Evolutionary conservation across 2,329 filamentous ascomycete species (phyloP), one percentile per base, ranked within the genome.

Genomic region (Coleophoma crateriformis): DNA sequence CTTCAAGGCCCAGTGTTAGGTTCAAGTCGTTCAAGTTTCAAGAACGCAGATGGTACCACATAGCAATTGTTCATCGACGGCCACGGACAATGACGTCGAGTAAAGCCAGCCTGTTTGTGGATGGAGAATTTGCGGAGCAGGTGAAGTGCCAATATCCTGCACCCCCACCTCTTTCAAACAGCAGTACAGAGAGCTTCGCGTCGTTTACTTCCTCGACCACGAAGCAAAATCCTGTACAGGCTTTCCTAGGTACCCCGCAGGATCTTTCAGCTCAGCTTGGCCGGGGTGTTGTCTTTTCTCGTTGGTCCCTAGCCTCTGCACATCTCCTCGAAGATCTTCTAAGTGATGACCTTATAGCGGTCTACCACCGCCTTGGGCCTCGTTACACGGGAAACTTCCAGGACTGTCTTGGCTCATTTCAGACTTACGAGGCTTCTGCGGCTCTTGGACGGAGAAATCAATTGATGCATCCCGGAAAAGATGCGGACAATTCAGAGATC

Each of bases 311-410:
- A 50, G 91, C 90, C 22, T 91, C 88, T 45, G 90, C 90, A 1
- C 88, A 96, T 66, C 73, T 99, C 5, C 90, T 96, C 54, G 87
- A 92, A 50, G 89, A 96, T 51, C 81, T 85, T 0, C 73, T 96
- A 34, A 96, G 90, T 51, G 92, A 97, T 63, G 94, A 99, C 66
- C 80, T 95, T 52, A 76, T 99, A 49, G 86, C 92, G 12, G 94
- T 99, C 0, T 89, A 96, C 61, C 89, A 87, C 64, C 88, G 91
- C 45, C 82, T 99, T 15, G 92, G 94, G 0, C 87, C 90, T 20
- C 83, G 90, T 44, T 99, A 99, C 60, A 85, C 90, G 62, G 94
- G 94, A 14, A 99, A 99, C 64, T 96, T 95, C 59, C 94, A 99
- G 68, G 94, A 99, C 63, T 94, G 90, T 58, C 77, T 99, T 13